These are phyloP conservation scores for Xylaria intraflava DNA, from an alignment of 495 filamentous ascomycete species.

Conservation along the genomic window DNA sequence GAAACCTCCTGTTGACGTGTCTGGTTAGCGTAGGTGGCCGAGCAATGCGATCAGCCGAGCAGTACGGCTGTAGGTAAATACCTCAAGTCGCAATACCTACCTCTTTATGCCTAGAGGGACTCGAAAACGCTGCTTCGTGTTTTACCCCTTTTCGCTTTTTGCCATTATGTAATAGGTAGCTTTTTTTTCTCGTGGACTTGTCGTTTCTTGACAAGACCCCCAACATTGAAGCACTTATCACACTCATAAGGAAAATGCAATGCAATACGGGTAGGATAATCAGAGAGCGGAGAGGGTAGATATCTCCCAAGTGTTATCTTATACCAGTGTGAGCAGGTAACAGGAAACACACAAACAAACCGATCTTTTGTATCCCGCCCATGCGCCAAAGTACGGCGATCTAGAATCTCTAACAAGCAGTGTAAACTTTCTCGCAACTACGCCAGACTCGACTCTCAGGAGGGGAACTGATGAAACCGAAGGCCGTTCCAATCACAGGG, in stretches of 20 bases:
- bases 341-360: slow-evolving; percentile 1
- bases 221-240: neutral
- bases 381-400: neutral
- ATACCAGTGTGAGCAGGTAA: neutral
- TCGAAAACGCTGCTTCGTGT: no score
- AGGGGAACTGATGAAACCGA: neutral
- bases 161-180: no score
- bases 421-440: slow-evolving; percentile 4
- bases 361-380: neutral
- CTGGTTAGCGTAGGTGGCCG: no score
- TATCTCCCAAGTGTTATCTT: neutral
- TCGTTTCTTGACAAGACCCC: neutral
- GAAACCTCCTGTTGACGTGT: no score
- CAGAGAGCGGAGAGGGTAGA: neutral
- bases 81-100: no score
- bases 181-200: no score
- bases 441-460: slow-evolving; percentile 5
- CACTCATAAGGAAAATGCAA: neutral
- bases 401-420: neutral
- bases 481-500: neutral
- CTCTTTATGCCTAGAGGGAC: no score
- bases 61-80: no score
- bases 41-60: no score
- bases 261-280: neutral
- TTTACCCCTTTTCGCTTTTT: no score